Conservation (phyloP, 805 yeast genomes). For the Candida maesae region DNA sequence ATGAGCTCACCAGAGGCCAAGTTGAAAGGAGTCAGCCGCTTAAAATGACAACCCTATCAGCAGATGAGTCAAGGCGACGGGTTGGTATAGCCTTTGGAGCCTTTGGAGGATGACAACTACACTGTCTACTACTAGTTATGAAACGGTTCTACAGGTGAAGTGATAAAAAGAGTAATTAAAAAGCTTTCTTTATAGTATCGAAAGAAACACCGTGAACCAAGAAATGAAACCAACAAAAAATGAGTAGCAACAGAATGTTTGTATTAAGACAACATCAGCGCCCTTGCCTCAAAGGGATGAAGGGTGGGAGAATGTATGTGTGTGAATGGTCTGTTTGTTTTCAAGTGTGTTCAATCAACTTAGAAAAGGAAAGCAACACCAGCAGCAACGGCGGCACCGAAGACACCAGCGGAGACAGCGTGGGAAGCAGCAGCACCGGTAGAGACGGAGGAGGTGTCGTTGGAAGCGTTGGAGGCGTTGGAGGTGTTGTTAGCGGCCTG, state of each 20-base stretch:
- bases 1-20: too few relatives aligned
- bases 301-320: conserved; percentile 5
- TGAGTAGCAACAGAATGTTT: conserved; percentile 15
- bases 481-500: conserved; percentile 50
- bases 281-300: background rate
- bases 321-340: conserved; percentile 12
- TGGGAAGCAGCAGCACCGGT: conserved; percentile 47
- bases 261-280: conserved; percentile 13
- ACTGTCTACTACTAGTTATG: too few relatives aligned
- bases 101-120: too few relatives aligned
- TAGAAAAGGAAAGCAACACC: conserved; percentile 58
- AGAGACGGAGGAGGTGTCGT: conserved; percentile 42
- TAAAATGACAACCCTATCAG: too few relatives aligned
- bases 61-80: too few relatives aligned
- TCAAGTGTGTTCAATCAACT: conserved; percentile 20
- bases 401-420: conserved; percentile 66
- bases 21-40: too few relatives aligned
- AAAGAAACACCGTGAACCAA: conserved; percentile 14
- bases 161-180: background rate
- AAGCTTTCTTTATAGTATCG: background rate
- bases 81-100: too few relatives aligned
- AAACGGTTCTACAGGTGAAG: too few relatives aligned
- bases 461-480: conserved; percentile 42
- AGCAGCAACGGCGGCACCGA: conserved; percentile 84
- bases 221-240: conserved; percentile 11